Evolutionary conservation across 1,284 basidiomycete species (phyloP).

Genomic region (Tilletia walkeri): DNA sequence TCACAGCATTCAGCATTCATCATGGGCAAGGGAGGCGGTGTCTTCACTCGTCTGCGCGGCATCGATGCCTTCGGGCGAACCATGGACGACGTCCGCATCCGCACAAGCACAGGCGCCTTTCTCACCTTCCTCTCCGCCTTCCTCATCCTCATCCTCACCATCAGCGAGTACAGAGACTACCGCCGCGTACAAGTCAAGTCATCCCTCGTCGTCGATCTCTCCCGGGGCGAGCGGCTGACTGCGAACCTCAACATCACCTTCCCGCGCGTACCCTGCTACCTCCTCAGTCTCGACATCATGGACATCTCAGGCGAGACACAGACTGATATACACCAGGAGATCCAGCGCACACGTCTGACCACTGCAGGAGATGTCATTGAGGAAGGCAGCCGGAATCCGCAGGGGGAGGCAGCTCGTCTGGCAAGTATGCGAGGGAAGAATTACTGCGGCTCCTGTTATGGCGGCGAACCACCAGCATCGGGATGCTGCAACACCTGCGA

Average conservation of each 20-base stretch:
- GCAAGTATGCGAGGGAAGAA: conserved; percentile 34
- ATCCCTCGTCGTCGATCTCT: conserved; percentile 69
- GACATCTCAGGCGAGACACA: conserved; percentile 96
- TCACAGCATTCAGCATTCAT: not conserved
- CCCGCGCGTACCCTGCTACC: conserved; percentile 93
- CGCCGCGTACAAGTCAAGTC: conserved; percentile 66
- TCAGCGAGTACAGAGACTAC: conserved; percentile 95
- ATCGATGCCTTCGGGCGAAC: conserved; percentile 38
- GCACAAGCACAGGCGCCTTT: conserved; percentile 51
- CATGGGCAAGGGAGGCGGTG: conserved; percentile 17
- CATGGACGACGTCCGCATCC: conserved; percentile 53
- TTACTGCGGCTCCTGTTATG: conserved; percentile 83
- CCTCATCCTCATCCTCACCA: conserved; percentile 84
- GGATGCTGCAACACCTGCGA: conserved; percentile 95
- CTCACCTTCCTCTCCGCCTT: conserved; percentile 86
- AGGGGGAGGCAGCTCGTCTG: conserved; percentile 46
- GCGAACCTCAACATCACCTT: conserved; percentile 92
- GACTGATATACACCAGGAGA: conserved; percentile 67
- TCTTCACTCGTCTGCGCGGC: conserved; percentile 21
- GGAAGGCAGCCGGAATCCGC: conserved; percentile 31
- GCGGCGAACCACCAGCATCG: conserved; percentile 72
- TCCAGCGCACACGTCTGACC: conserved; percentile 78
- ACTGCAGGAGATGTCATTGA: conserved; percentile 60
- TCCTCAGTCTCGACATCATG: conserved; percentile 76
- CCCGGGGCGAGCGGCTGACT: conserved; percentile 87